These are phyloP conservation scores for Brassica incana DNA, from an alignment of 345 rosid species.

Conservation along the genomic window DNA sequence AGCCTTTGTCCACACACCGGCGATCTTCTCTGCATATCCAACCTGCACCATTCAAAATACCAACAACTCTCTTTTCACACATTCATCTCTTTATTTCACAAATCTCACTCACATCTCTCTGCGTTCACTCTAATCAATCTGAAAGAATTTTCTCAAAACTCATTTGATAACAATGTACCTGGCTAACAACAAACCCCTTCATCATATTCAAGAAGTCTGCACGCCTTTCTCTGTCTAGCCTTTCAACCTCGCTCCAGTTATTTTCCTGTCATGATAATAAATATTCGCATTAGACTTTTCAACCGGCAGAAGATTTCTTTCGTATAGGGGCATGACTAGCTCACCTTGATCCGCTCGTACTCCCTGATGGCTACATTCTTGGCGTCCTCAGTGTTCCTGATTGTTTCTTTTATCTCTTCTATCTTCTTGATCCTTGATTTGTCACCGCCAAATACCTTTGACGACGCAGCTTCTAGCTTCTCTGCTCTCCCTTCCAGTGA, in stretches of 20 bases:
- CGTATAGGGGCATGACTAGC: not conserved
- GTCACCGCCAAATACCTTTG: slow-evolving; percentile 97
- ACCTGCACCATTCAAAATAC: slow-evolving; percentile 52
- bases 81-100: slow-evolving; percentile 8
- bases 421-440: slow-evolving; percentile 81
- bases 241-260: slow-evolving; percentile 77
- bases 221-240: slow-evolving; percentile 80
- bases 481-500: slow-evolving; percentile 70
- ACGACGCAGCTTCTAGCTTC: slow-evolving; percentile 89
- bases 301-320: not conserved
- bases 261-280: slow-evolving; percentile 59
- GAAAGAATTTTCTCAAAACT: not conserved
- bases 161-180: slow-evolving; percentile 47
- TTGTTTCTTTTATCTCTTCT: slow-evolving; percentile 85
- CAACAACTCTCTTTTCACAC: slow-evolving; percentile 18
- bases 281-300: not conserved
- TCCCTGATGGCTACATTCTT: slow-evolving; percentile 79
- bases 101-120: not conserved
- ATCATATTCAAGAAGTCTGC: slow-evolving; percentile 83
- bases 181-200: slow-evolving; percentile 89
- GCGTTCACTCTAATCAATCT: not conserved
- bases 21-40: slow-evolving; percentile 95
- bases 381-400: slow-evolving; percentile 81
- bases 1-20: slow-evolving; percentile 86
- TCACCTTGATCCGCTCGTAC: slow-evolving; percentile 87